Evolutionary conservation across 768 basidiomycete genomes (phyloP), one percentile per base, ranked within the genome.

Genomic region (Russula brevipes): DNA sequence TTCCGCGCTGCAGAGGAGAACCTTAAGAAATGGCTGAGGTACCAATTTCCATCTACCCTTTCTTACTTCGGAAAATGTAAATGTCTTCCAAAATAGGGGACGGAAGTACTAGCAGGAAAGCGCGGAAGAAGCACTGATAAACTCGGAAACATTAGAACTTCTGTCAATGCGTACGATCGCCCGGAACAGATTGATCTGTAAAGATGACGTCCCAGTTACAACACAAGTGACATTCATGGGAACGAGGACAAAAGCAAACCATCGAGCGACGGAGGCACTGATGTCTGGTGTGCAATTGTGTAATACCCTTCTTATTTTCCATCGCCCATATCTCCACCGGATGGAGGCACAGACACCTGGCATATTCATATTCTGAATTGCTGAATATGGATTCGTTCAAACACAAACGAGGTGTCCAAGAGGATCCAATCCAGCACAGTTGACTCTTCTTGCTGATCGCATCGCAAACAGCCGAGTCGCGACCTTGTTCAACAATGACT

Each of bases 1-100:
- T 57, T 64, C 57, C 59, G 24, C 24, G 49, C 57, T 57, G 63
- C 46, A 64, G 60, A 24, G 39, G 56, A 19, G 33, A 19, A 59
- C 11, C 58, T 64, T 59, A 55, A 59, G 39, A 55, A 31, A 11
- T 14, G 24, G 24, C 24, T 16, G 33, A 19, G 19, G 8, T 17
- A 11, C 5, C 41, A n/a, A 33, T 41, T 54, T 46, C n/a, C 57
- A 30, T 24, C 16, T 45, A 3, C 17, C 11, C 17, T 30, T 9
- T 2, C 24, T 36, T 47, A 12, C 46, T 33, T 53, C 10, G 24
- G 51, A 19, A 36, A 24, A 14, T 38, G n/a, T 24, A 17, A 38
- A 17, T 41, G 52, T 31, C 51, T 35, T 19, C 44, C 19, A 39
- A 60, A 51, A 59, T 24, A 3, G 53, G 58, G 52, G 39, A 39